Evolutionary conservation across 2,329 filamentous ascomycete species (phyloP).

Genomic region (Stachybotrys chartarum): DNA sequence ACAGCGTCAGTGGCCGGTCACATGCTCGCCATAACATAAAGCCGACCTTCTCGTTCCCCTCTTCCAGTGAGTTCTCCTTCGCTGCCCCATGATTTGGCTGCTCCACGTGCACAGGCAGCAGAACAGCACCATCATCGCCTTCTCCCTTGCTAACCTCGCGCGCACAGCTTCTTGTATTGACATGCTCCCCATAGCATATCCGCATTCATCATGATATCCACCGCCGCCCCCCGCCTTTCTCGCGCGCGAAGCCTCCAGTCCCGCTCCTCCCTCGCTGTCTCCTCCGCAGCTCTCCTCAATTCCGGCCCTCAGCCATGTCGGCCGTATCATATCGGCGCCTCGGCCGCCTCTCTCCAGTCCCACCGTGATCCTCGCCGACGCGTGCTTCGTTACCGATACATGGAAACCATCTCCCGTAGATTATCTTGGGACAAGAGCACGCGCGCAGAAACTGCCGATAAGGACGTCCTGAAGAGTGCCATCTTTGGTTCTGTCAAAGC

Average conservation of each 20-base stretch:
- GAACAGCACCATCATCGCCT: background rate
- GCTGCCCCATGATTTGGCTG: background rate
- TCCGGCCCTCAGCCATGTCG: conserved; percentile 21
- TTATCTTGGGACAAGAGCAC: conserved; percentile 37
- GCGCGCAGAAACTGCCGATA: conserved; percentile 20
- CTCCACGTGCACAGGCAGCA: background rate
- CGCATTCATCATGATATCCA: conserved; percentile 16
- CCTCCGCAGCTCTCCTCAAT: conserved; percentile 1
- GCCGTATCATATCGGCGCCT: conserved; percentile 40
- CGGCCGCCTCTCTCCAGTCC: conserved; percentile 32
- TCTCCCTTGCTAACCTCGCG: conserved; percentile 1
- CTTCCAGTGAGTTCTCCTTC: background rate
- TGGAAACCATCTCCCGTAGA: conserved; percentile 35
- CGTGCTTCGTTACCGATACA: conserved; percentile 35
- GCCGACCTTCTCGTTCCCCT: background rate
- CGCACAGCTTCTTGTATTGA: background rate
- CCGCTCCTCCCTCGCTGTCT: background rate
- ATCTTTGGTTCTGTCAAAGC: conserved; percentile 27
- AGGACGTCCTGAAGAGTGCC: conserved; percentile 30
- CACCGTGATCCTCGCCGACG: conserved; percentile 37
- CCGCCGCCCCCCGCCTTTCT: conserved; percentile 15
- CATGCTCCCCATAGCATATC: background rate
- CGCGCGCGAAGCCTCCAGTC: conserved; percentile 17
- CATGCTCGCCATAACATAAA: background rate
- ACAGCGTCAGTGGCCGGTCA: background rate